These are phyloP conservation scores for Abelmoschus esculentus DNA, from an alignment of 345 rosid genomes.

Conservation along the genomic window DNA sequence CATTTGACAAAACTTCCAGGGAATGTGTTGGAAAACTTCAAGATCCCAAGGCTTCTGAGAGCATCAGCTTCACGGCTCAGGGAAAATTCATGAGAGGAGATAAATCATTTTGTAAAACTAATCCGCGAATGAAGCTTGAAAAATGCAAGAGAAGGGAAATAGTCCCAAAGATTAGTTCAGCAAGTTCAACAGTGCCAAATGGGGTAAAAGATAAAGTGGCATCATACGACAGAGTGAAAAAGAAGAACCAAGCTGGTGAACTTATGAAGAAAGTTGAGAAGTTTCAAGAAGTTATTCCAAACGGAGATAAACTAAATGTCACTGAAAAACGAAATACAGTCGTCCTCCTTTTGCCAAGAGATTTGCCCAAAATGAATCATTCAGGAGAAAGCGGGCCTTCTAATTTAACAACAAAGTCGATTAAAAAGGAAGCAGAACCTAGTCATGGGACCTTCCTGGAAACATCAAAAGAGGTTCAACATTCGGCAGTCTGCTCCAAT, in stretches of 20 bases:
- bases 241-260: slow-evolving; percentile 26
- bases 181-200: slow-evolving; percentile 19
- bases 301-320: slow-evolving; percentile 20
- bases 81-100: slow-evolving; percentile 14
- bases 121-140: slow-evolving; percentile 20
- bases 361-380: slow-evolving; percentile 25
- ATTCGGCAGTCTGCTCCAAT: slow-evolving; percentile 19
- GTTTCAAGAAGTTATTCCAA: slow-evolving; percentile 18
- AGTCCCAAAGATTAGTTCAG: slow-evolving; percentile 17
- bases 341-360: slow-evolving; percentile 42
- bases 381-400: slow-evolving; percentile 23
- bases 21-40: slow-evolving; percentile 25
- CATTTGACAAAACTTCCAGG: slow-evolving; percentile 20
- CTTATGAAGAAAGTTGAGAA: slow-evolving; percentile 27
- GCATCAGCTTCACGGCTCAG: slow-evolving; percentile 18
- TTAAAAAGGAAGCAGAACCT: slow-evolving; percentile 26
- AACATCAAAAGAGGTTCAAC: slow-evolving; percentile 22
- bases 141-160: slow-evolving; percentile 25
- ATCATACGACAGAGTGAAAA: slow-evolving; percentile 21
- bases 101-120: slow-evolving; percentile 20
- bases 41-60: slow-evolving; percentile 18
- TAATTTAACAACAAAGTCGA: slow-evolving; percentile 16
- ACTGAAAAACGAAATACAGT: slow-evolving; percentile 28
- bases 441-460: slow-evolving; percentile 32
- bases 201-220: slow-evolving; percentile 24